These are phyloP conservation scores for Globisporangium radiosum DNA, from an alignment of 352 stramenopile genomes.

Conservation along the genomic window DNA sequence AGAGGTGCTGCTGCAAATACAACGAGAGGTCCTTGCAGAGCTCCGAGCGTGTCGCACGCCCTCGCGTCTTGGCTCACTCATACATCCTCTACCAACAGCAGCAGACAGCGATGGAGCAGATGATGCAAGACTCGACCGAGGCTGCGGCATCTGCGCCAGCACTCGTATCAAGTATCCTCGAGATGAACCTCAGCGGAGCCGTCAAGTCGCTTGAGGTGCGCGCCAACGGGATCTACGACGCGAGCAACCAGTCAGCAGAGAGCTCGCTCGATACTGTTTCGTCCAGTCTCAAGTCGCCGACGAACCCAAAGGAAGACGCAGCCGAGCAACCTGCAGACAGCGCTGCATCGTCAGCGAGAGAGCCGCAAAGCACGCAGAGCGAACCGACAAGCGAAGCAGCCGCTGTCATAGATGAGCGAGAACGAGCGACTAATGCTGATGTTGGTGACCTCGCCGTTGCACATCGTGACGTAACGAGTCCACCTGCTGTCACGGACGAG, in stretches of 20 bases:
- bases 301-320: no score
- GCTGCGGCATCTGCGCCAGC: background rate
- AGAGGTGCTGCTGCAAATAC: no score
- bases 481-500: no score
- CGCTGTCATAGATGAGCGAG: background rate
- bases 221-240: slow-evolving; percentile 7
- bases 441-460: no score
- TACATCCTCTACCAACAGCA: no score
- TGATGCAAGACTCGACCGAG: background rate
- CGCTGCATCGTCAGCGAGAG: background rate
- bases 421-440: background rate
- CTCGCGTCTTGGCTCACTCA: no score
- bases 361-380: background rate
- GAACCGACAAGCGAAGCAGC: no score
- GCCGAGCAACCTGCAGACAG: background rate
- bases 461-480: no score
- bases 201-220: slow-evolving; percentile 5
- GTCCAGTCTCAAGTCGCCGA: no score
- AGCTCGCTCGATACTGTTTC: background rate
- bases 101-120: background rate
- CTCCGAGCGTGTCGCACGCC: no score
- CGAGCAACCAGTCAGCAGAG: slow-evolving; percentile 4
- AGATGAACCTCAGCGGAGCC: background rate
- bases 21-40: no score
- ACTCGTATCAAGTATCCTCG: background rate